Conservation (phyloP, 2,329 filamentous ascomycete genomes). For the Talaromyces sp. region DNA sequence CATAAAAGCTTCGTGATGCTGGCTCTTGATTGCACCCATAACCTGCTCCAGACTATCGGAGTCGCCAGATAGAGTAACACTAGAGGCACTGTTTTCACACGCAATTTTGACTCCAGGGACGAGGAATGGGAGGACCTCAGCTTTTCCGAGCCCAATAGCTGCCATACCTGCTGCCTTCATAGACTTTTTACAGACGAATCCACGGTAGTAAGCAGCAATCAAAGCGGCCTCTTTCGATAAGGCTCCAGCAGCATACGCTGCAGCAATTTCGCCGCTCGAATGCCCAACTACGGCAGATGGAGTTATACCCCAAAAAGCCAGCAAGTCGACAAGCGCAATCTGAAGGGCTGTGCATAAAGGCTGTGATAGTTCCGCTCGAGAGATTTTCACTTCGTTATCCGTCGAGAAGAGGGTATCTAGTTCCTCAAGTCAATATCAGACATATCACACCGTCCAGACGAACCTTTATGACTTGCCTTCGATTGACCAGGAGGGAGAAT, state of each 20-base stretch:
- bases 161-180: not conserved
- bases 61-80: constrained; percentile 14
- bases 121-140: not conserved
- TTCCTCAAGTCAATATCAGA: no score
- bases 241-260: constrained; percentile 19
- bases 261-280: constrained; percentile 19
- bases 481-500: constrained; percentile 11
- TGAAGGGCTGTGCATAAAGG: no score
- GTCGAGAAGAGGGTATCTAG: no score
- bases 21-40: not conserved
- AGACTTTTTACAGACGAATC: not conserved
- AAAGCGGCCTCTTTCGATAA: constrained; percentile 20
- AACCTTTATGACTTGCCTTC: not conserved
- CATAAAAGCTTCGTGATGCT: not conserved
- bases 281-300: constrained; percentile 18
- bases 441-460: no score
- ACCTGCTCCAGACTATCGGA: not conserved
- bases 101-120: constrained; percentile 7
- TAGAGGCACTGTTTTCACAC: constrained; percentile 13
- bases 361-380: no score
- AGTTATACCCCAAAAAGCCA: no score
- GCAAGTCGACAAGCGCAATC: no score
- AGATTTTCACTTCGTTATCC: no score
- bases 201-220: constrained; percentile 17
- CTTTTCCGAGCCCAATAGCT: not conserved